Evolutionary conservation across 2,329 filamentous ascomycete species (phyloP), one percentile per base, ranked within the genome.

Genomic region (Cladobotryum protrusum): DNA sequence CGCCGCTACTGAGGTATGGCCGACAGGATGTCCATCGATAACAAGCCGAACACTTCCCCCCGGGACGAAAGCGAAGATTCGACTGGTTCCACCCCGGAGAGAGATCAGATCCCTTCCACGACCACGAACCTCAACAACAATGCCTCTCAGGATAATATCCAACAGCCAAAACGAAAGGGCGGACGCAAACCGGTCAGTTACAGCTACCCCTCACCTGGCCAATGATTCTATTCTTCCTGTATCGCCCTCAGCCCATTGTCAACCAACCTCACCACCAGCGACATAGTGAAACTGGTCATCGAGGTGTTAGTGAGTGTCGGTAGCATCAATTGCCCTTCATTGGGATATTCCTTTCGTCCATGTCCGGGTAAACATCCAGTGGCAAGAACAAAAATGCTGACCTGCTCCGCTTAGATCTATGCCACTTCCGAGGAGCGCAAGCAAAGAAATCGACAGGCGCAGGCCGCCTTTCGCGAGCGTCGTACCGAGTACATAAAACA

Each of bases 401-500:
- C 36, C 17, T n/a, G 4, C n/a, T 18, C 19, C 37, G 15, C 6
- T 19, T 45, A 96, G 92, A 96, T 96, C 57, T 99, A 99, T 78
- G 93, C 93, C 48, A 99, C 93, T 34, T 97, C 93, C 11, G 93
- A 99, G 70, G 93, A 99, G 72, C 85, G 93, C 63, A 97, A 99
- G 75, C 93, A 97, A 72, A 83, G 93, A 57, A 99, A 99, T 67
- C 79, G 93, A 60, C 93, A 97, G 74, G 93, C 93, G 43, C 93
- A 99, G 72, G 93, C 93, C 49, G 93, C 93, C 51, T 99, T 99
- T 64, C 86, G 93, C 60, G 93, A 99, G 72, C 86, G 93, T 58
- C 85, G 93, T 52, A 97, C 92, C 49, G 93, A 99, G 75, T 99
- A 99, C 70, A 99, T 99, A 74, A 97, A 97, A 74, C 93, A 99